Conservation (phyloP, 345 rosid genomes). For the Ricinus communis region DNA sequence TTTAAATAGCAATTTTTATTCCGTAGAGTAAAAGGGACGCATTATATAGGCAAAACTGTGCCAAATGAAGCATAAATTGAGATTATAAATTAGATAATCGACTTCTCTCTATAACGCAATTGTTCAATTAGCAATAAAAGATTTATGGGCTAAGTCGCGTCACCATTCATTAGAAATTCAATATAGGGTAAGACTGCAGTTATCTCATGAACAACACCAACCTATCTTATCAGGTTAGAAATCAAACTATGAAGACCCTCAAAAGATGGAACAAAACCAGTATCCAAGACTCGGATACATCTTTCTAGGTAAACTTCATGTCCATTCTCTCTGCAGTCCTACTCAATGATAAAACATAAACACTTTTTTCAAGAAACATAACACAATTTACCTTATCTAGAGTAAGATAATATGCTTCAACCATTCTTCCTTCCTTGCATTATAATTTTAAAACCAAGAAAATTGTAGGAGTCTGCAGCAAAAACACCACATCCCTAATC, state of each 20-base stretch:
- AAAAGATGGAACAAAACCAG: constrained; percentile 43
- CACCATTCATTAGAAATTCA: constrained; percentile 36
- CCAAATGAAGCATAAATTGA: neutral
- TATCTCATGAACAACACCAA: constrained; percentile 32
- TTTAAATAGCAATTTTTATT: too few species aligned
- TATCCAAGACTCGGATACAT: constrained; percentile 27
- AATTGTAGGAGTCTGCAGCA: constrained; percentile 26
- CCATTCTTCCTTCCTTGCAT: constrained; percentile 40
- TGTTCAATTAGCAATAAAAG: neutral
- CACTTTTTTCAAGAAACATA: constrained; percentile 36
- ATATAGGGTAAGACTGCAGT: constrained; percentile 30
- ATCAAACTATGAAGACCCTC: constrained; percentile 38
- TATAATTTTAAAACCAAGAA: constrained; percentile 27
- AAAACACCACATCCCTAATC: constrained; percentile 35
- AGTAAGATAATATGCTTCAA: constrained; percentile 30
- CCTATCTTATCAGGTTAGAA: constrained; percentile 34
- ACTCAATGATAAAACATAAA: constrained; percentile 34
- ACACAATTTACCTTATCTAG: constrained; percentile 24
- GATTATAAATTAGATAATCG: neutral
- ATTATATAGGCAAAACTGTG: neutral
- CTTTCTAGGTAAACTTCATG: constrained; percentile 30
- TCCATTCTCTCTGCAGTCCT: constrained; percentile 24
- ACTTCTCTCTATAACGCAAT: neutral
- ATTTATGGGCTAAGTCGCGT: constrained; percentile 19
- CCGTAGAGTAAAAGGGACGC: too few species aligned